Evolutionary conservation across 345 rosid species (phyloP), one percentile per base, ranked within the genome.

Genomic region (Rhodamnia argentea): DNA sequence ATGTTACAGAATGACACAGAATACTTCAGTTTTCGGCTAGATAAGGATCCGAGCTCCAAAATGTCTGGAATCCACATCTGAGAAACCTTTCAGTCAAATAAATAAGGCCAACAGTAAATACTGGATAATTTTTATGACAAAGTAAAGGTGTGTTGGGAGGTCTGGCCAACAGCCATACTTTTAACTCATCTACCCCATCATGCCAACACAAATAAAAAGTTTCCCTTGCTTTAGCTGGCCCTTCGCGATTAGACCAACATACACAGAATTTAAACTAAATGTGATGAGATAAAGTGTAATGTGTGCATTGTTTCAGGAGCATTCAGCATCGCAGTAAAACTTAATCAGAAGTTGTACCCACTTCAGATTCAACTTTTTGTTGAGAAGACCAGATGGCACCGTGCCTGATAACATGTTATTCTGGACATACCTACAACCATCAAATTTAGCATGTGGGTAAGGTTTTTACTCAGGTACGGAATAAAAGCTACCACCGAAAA

Each of bases 381-480:
- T 86, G 82, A 89, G 90, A 85, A 94, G 90, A 87, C 92, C 89
- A 3, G 96, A 91, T 55, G 99, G 99, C 86, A 96, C 90, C 24
- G 62, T 92, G 88, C 99, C 99, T 3, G 98, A 89, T 87, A 98
- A 88, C 93, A 87, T 85, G 88, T 98, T 98, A 85, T 95, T 95
- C 88, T 98, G 99, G 91, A 98, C 89, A 55, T 94, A 91, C 93
- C 99, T 98, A 93, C 91, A 90, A 22, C 47, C 47, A 70, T 70
- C 84, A 90, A 82, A 32, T 47, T 82, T 76, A 47, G 24, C 37
- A 53, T 42, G 54, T 62, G 27, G 23, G n/a, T 51, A 10, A 26
- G 52, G 26, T 76, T 74, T 9, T 70, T 37, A 37, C 78, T 70
- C 78, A 32, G 44, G 40, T 22, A 32, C 81, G 37, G 47, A 22